A percentile compares a stretch with the other conserved stretches of the same genome.
phyloP scores from a whole-genome alignment of 352 stramenopile species.

The Phytophthora rubi region DNA sequence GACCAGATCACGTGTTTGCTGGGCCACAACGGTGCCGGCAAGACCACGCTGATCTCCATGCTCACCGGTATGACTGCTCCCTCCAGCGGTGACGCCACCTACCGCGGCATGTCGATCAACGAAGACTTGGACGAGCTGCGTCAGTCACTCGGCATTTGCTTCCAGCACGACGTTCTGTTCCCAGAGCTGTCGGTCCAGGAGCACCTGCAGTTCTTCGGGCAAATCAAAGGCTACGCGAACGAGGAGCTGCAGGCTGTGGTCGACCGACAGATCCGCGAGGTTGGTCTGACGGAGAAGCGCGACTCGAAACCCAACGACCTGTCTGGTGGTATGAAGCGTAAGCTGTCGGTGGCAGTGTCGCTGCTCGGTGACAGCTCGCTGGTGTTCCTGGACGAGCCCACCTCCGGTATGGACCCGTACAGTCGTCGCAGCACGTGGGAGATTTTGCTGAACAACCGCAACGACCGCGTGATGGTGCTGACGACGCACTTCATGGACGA shows the following conservation, averaged over 20 bases:
- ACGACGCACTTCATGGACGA: slow-evolving; percentile 96
- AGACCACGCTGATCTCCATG: slow-evolving; percentile 84
- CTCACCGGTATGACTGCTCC: slow-evolving; percentile 65
- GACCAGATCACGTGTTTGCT: slow-evolving; percentile 79
- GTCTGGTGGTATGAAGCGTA: slow-evolving; percentile 90
- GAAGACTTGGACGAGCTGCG: slow-evolving; percentile 79
- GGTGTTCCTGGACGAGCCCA: slow-evolving; percentile 92
- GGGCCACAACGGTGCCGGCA: slow-evolving; percentile 81
- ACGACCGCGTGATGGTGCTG: slow-evolving; percentile 78
- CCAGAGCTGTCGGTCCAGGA: slow-evolving; percentile 71
- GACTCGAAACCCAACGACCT: slow-evolving; percentile 53
- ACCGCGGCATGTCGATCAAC: slow-evolving; percentile 70
- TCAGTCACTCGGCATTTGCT: slow-evolving; percentile 72
- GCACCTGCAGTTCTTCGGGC: slow-evolving; percentile 70
- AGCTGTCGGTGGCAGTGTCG: slow-evolving; percentile 88
- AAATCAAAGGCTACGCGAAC: slow-evolving; percentile 57
- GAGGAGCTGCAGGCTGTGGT: slow-evolving; percentile 37
- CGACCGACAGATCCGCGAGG: slow-evolving; percentile 49
- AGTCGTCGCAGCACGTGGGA: slow-evolving; percentile 93
- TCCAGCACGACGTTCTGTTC: slow-evolving; percentile 84
- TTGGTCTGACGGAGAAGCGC: slow-evolving; percentile 64
- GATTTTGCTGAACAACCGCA: slow-evolving; percentile 62
- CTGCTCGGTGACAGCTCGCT: slow-evolving; percentile 85
- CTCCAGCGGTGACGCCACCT: slow-evolving; percentile 55
- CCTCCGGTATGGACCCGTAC: slow-evolving; percentile 95